Conservation (phyloP, 306 rosid genomes). For the Oemleria cerasiformis region DNA sequence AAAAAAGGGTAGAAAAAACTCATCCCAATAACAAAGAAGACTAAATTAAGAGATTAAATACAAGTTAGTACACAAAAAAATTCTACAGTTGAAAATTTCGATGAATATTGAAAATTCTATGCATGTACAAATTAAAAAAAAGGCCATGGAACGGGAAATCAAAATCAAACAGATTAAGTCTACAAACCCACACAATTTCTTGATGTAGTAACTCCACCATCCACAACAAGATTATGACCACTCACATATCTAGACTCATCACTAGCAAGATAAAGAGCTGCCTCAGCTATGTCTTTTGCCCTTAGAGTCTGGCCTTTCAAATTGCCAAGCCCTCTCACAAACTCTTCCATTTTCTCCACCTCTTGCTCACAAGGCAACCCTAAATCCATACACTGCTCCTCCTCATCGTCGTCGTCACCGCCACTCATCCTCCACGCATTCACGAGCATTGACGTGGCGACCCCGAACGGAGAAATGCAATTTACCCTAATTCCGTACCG, state of each 20-base stretch:
- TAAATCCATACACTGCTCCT: conserved; percentile 23
- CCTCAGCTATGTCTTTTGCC: conserved; percentile 77
- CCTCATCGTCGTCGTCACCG: conserved; percentile 27
- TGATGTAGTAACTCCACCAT: conserved; percentile 82
- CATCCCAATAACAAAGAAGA: too few relatives aligned
- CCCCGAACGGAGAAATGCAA: conserved; percentile 88
- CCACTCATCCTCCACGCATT: conserved; percentile 56
- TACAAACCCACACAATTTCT: conserved; percentile 69
- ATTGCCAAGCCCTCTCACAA: conserved; percentile 72
- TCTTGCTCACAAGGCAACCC: conserved; percentile 52
- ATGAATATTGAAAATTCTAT: too few relatives aligned
- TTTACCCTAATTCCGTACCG: conserved; percentile 73
- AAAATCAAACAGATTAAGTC: not conserved
- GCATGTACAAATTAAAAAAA: conserved; percentile 5
- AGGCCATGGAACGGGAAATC: conserved; percentile 6
- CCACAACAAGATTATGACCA: conserved; percentile 91
- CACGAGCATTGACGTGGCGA: conserved; percentile 84
- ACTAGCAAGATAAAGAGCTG: conserved; percentile 86
- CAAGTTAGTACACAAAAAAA: too few relatives aligned
- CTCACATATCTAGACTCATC: conserved; percentile 92
- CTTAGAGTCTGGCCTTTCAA: conserved; percentile 68
- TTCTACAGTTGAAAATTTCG: not conserved
- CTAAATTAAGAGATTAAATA: too few relatives aligned
- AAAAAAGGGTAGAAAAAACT: too few relatives aligned
- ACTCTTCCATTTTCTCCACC: conserved; percentile 76